These are phyloP conservation scores for Penicillium glabrum DNA, from an alignment of 2,329 filamentous ascomycete genomes.

Conservation along the genomic window DNA sequence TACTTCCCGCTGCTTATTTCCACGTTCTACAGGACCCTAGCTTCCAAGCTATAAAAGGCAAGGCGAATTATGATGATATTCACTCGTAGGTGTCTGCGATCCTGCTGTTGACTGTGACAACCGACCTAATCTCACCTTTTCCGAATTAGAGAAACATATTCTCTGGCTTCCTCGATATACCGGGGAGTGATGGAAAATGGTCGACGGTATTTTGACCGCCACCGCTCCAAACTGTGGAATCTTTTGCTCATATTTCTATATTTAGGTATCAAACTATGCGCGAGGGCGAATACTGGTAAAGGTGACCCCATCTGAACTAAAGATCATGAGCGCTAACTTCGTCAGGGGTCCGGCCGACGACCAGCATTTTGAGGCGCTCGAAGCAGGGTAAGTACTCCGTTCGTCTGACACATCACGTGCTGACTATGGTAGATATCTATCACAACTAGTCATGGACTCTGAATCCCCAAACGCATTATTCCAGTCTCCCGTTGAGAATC, in stretches of 20 bases:
- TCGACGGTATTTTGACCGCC: conserved; percentile 5
- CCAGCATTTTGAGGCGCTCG: conserved; percentile 14
- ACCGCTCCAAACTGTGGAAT: neutral
- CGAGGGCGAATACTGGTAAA: neutral
- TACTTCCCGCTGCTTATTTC: neutral
- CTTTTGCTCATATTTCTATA: neutral
- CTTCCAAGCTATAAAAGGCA: neutral
- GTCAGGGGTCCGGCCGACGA: conserved; percentile 15
- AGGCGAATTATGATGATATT: neutral
- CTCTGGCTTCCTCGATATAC: conserved; percentile 16
- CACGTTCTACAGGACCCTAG: neutral
- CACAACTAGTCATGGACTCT: conserved; percentile 9
- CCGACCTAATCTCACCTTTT: neutral
- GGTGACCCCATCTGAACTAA: neutral
- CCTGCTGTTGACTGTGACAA: neutral
- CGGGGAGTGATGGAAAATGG: conserved; percentile 15
- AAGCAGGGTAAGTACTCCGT: conserved; percentile 7
- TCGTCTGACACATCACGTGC: neutral
- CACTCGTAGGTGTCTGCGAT: neutral
- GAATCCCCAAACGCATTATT: conserved; percentile 12
- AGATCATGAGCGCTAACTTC: neutral
- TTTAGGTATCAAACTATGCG: neutral
- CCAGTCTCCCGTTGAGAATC: conserved; percentile 7
- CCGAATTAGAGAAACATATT: conserved; percentile 9
- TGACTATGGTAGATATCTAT: conserved; percentile 4